Conservation (phyloP, 2,329 filamentous ascomycete species). For the Fusarium agapanthi region DNA sequence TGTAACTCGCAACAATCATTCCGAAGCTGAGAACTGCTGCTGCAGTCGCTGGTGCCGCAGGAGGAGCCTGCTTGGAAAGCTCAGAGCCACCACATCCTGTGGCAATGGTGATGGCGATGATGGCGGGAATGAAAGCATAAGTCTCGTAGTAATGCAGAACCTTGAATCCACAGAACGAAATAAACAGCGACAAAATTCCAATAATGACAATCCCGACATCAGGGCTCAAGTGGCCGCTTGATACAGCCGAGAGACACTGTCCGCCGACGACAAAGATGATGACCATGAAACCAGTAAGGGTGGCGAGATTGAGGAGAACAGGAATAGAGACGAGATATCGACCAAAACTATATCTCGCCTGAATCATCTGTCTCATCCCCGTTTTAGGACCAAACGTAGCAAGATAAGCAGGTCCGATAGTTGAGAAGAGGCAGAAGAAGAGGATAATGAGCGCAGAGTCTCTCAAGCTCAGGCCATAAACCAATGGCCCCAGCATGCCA, state of each 20-base stretch:
- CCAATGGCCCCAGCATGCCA: constrained; percentile 67
- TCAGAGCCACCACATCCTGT: constrained; percentile 61
- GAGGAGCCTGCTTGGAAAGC: constrained; percentile 57
- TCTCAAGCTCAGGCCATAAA: constrained; percentile 63
- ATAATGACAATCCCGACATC: constrained; percentile 70
- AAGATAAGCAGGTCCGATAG: constrained; percentile 63
- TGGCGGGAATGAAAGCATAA: constrained; percentile 64
- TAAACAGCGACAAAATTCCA: constrained; percentile 62
- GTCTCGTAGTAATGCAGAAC: constrained; percentile 66
- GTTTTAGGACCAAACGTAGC: constrained; percentile 68
- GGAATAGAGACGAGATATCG: constrained; percentile 67
- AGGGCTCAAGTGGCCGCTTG: constrained; percentile 57
- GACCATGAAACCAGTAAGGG: constrained; percentile 69
- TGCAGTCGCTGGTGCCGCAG: constrained; percentile 53
- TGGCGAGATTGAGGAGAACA: constrained; percentile 69
- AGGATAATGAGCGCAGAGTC: constrained; percentile 67
- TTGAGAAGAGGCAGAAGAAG: constrained; percentile 68
- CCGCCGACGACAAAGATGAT: constrained; percentile 70
- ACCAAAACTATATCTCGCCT: constrained; percentile 70
- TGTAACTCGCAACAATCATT: constrained; percentile 69
- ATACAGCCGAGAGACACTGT: constrained; percentile 64
- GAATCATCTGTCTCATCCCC: constrained; percentile 72
- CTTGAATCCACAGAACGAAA: constrained; percentile 69
- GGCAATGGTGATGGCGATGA: constrained; percentile 64
- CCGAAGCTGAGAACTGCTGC: constrained; percentile 63